Base-by-base conservation (phyloP, 2,329 filamentous ascomycete genomes). In the Sporothrix schenckii region DNA sequence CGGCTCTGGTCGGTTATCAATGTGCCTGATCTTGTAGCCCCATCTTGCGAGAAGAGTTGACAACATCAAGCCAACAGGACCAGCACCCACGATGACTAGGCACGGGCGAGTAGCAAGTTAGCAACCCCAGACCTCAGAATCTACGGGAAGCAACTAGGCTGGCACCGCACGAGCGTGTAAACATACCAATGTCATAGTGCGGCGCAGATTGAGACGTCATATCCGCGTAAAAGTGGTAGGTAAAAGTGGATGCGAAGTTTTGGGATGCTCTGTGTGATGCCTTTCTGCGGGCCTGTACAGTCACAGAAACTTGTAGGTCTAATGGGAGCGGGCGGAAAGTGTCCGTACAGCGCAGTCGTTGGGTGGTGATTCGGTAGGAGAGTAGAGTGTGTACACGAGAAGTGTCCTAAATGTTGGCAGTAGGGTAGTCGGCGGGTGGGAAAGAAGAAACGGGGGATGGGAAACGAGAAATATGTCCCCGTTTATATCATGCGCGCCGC, bases 11-110 rank as follows among this genome's bases (percentile, higher is more conserved):
- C 93, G 87, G 81, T 96, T 97, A 81, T 97, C 94, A 77, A 97
- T 93, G 81, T 97, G 93, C 84, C 94, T 97, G 80, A 97, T 92
- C 79, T 89, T 93, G 84, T 97, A 97, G 24, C 94, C 94, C 92
- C 93, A 97, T 82, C 93, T 86, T 72, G 92, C 92, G 72, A 97
- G 86, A 78, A 92, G 94, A 41, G 93, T 93, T 10, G 93, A 95
- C 30, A 97, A 86, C 81, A 96, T 89, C 71, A 97, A 87, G 69
- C 94, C 94, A 53, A 94, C 93, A 4, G 94, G 94, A 19, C 94
- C 94, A 70, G 94, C 94, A 74, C 94, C 94, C 69, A 97, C 86
- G 74, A 97, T 93, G 75, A 97, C 93, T 88, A 71, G 66, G 86
- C 21, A 16, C 9, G 24, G 44, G 24, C 13, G 24, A n/a, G 19